A percentile compares a stretch with the other conserved stretches of the same genome.
Conservation (phyloP, 1,284 basidiomycete species). For the Caloboletus inedulis region DNA sequence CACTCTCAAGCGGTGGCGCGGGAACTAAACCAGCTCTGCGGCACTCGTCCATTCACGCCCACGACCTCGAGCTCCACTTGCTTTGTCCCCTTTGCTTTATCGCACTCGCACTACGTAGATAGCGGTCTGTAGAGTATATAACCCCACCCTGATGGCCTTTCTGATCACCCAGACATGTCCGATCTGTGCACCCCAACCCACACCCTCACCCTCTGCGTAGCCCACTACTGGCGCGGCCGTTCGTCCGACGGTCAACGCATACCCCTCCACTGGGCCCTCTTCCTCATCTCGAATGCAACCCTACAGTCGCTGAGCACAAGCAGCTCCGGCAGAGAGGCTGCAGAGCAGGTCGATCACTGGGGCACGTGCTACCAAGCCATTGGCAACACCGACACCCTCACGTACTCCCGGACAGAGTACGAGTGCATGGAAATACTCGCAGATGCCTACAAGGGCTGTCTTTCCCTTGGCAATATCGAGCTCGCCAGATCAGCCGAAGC, state of each 20-base stretch:
- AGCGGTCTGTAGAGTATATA: slow-evolving; percentile 13
- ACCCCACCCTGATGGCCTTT: not conserved
- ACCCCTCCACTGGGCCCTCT: slow-evolving; percentile 34
- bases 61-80: slow-evolving; percentile 4
- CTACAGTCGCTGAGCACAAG: slow-evolving; percentile 20
- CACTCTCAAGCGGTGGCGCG: slow-evolving; percentile 25
- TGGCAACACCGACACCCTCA: slow-evolving; percentile 30
- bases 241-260: slow-evolving; percentile 21
- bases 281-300: slow-evolving; percentile 26
- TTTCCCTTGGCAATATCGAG: slow-evolving; percentile 25
- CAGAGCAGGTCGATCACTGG: slow-evolving; percentile 30
- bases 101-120: slow-evolving; percentile 4
- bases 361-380: slow-evolving; percentile 31
- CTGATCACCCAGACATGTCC: slow-evolving; percentile 15
- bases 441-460: slow-evolving; percentile 28
- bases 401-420: slow-evolving; percentile 28
- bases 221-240: slow-evolving; percentile 31
- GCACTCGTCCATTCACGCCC: not conserved
- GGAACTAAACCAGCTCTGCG: slow-evolving; percentile 16
- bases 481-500: slow-evolving; percentile 11
- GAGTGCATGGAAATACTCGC: slow-evolving; percentile 34
- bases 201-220: slow-evolving; percentile 29
- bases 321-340: slow-evolving; percentile 23
- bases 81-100: slow-evolving; percentile 20
- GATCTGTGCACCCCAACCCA: slow-evolving; percentile 15